Evolutionary conservation across 768 basidiomycete species (phyloP), one percentile per base, ranked within the genome.

Genomic region (Rhodotorula graminis): DNA sequence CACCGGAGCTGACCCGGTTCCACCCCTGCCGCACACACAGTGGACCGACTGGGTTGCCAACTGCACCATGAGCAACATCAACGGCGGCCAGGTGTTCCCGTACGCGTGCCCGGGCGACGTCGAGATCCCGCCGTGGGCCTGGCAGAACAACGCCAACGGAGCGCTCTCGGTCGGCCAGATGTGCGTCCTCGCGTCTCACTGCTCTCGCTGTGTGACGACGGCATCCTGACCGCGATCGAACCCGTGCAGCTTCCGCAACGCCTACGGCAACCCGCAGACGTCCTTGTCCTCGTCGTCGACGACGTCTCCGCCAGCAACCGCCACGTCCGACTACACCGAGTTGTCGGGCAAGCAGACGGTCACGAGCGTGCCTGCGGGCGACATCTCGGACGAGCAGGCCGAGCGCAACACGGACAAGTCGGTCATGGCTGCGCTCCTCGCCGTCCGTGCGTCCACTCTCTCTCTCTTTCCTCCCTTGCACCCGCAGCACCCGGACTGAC

Each of bases 1-100:
- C 37, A 53, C 27, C n/a, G 2, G 25, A n/a, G 19, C 11, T 60
- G 11, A 44, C 23, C 15, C 52, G 31, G 4, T 1, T n/a, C n/a
- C n/a, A n/a, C n/a, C n/a, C n/a, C n/a, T n/a, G n/a, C n/a, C n/a
- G 55, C 27, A 11, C 18, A 9, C 33, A 29, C 63, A 72, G 71
- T 74, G 73, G 73, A 61, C 37, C 47, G 62, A 74, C 57, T 74
- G 63, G 62, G 73, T 70, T 4, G 19, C 63, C 33, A 74, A 71
- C 59, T 74, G 73, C 69, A 70, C 62, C 16, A 60, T 61, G 58
- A 67, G 62, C 44, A 70, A 50, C 52, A 57, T 70, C 62, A 65
- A 67, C 31, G 37, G n/a, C 37, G 67, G 71, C 31, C 42, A 25
- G 44, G 68, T 58, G 12, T 74, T 70, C 66, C 73, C 73, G 8